phyloP scores from a whole-genome alignment of 345 rosid genomes.

The Salix dunnii region DNA sequence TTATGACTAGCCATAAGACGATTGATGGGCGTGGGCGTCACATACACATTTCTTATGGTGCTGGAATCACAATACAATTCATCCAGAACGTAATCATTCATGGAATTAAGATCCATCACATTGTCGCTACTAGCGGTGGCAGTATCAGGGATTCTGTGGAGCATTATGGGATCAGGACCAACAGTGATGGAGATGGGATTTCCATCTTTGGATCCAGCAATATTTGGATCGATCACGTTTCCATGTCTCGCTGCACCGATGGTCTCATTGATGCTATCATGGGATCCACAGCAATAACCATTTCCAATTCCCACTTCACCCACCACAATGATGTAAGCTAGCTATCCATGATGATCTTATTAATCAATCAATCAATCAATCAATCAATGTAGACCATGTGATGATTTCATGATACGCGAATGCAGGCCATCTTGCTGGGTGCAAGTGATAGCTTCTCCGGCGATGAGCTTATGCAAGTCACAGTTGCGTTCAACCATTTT shows the following conservation, averaged over 20 bases:
- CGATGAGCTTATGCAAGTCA: constrained; percentile 29
- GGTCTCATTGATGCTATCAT: constrained; percentile 28
- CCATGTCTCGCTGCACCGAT: constrained; percentile 31
- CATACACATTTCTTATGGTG: constrained; percentile 23
- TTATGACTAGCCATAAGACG: constrained; percentile 19
- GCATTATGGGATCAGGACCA: constrained; percentile 22
- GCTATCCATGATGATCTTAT: too few relatives aligned
- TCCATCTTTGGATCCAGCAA: constrained; percentile 23
- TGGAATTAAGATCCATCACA: constrained; percentile 12
- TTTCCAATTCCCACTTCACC: constrained; percentile 30
- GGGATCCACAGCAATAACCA: constrained; percentile 31
- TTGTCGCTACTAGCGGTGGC: constrained; percentile 14
- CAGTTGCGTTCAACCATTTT: constrained; percentile 32
- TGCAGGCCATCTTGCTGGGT: constrained; percentile 31
- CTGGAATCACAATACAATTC: constrained; percentile 19
- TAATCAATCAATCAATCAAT: too few relatives aligned
- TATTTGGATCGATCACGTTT: constrained; percentile 33
- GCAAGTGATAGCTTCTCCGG: constrained; percentile 26
- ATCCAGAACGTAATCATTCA: constrained; percentile 22
- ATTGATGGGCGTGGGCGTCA: constrained; percentile 28
- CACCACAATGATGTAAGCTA: constrained; percentile 31
- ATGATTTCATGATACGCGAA: too few relatives aligned
- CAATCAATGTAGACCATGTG: too few relatives aligned
- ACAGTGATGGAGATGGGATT: constrained; percentile 31
- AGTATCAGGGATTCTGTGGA: constrained; percentile 20